Evolutionary conservation across 1,284 basidiomycete species (phyloP).

Genomic region (Mycena citricolor): DNA sequence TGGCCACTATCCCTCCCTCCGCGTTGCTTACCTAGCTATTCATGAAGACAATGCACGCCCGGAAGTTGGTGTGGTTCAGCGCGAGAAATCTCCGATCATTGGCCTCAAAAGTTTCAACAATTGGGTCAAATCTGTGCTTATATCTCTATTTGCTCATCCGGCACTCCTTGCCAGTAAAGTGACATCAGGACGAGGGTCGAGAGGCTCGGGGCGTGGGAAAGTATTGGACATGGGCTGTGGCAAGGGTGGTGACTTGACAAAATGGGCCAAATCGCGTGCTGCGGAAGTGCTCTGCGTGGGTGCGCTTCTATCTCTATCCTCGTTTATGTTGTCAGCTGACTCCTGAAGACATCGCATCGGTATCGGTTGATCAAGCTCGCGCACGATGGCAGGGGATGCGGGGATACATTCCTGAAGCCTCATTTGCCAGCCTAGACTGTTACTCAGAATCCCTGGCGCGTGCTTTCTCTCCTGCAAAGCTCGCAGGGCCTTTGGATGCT

Average conservation of each 20-base stretch:
- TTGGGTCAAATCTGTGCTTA: slow-evolving; percentile 96
- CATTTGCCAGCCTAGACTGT: slow-evolving; percentile 89
- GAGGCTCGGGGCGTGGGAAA: slow-evolving; percentile 71
- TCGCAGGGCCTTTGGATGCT: slow-evolving; percentile 78
- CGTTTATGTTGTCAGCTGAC: not conserved
- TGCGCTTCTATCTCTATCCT: slow-evolving; percentile 36
- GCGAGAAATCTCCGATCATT: slow-evolving; percentile 92
- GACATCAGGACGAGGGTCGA: slow-evolving; percentile 97
- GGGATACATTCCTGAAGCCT: slow-evolving; percentile 64
- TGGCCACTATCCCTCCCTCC: slow-evolving; percentile 23
- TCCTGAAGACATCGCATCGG: slow-evolving; percentile 79
- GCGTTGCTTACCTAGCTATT: slow-evolving; percentile 4
- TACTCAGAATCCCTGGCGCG: slow-evolving; percentile 73
- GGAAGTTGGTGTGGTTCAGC: slow-evolving; percentile 83
- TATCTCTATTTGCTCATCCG: slow-evolving; percentile 81
- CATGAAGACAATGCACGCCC: slow-evolving; percentile 84
- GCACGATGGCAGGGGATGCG: slow-evolving; percentile 60
- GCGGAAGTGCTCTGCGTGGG: slow-evolving; percentile 82
- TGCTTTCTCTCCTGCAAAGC: slow-evolving; percentile 62
- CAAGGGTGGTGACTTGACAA: slow-evolving; percentile 95
- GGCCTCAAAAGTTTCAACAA: slow-evolving; percentile 98
- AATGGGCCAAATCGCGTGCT: slow-evolving; percentile 91
- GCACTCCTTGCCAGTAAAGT: slow-evolving; percentile 70
- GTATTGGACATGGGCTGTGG: slow-evolving; percentile 97
- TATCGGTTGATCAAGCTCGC: slow-evolving; percentile 90